Evolutionary conservation across 805 yeast species (phyloP).

Genomic region (Pichia insulana): DNA sequence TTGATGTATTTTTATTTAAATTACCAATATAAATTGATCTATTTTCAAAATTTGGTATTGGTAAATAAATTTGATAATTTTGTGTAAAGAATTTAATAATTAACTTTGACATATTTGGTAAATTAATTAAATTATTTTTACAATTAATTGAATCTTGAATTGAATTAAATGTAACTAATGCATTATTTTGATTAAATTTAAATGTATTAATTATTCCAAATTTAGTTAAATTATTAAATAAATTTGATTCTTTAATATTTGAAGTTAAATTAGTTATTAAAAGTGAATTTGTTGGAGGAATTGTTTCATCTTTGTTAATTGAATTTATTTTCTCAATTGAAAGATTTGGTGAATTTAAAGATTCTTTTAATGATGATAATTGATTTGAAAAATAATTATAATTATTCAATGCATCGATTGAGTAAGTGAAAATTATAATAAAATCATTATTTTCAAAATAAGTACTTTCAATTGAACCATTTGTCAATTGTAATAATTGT

Average conservation of each 20-base stretch:
- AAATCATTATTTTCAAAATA: conserved; percentile 24
- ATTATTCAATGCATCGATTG: conserved; percentile 17
- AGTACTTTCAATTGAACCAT: conserved; percentile 59
- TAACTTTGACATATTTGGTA: too few relatives aligned
- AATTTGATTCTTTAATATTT: too few relatives aligned
- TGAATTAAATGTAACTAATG: conserved; percentile 34
- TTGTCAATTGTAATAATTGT: conserved; percentile 34
- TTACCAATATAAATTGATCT: conserved; percentile 66
- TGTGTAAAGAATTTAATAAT: conserved; percentile 19
- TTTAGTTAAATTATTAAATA: conserved; percentile 11
- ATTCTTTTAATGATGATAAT: conserved; percentile 17
- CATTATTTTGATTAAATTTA: conserved; percentile 15
- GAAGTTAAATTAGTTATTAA: too few relatives aligned
- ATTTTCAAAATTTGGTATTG: conserved; percentile 32
- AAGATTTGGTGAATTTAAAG: conserved; percentile 32
- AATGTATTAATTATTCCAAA: conserved; percentile 22
- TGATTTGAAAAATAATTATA: conserved; percentile 11
- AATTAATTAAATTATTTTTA: too few relatives aligned
- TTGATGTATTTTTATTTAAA: conserved; percentile 52
- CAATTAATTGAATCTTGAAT: conserved; percentile 39
- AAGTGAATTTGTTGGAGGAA: too few relatives aligned
- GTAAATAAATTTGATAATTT: conserved; percentile 18
- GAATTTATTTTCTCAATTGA: conserved; percentile 27
- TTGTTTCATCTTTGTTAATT: conserved; percentile 25
- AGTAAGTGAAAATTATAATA: conserved; percentile 20